Percentiles rank a stretch among this genome's conserved stretches.
Conservation (phyloP, 2,329 filamentous ascomycete genomes). For the Penicillium expansum region DNA sequence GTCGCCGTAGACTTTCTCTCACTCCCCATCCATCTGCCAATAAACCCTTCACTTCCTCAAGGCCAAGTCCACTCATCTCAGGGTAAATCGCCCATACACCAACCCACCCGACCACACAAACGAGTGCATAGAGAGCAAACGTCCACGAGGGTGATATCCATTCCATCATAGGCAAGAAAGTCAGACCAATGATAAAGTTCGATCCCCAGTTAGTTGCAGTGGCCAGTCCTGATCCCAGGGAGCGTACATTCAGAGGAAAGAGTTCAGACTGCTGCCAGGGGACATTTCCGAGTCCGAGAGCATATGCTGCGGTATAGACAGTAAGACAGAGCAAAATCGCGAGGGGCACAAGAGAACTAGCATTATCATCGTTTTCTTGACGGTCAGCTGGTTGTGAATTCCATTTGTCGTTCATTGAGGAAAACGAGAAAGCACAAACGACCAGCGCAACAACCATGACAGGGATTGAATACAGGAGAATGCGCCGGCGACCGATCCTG, state of each 20-base stretch:
- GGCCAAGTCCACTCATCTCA: slow-evolving; percentile 75
- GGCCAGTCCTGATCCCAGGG: slow-evolving; percentile 58
- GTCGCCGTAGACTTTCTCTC: slow-evolving; percentile 40
- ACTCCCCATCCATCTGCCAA: slow-evolving; percentile 74
- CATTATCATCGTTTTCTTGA: slow-evolving; percentile 23
- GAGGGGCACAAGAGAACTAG: slow-evolving; percentile 33
- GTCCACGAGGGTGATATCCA: slow-evolving; percentile 69
- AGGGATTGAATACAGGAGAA: slow-evolving; percentile 78
- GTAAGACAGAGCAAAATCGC: slow-evolving; percentile 74
- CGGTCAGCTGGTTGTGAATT: slow-evolving; percentile 17
- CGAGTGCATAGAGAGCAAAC: slow-evolving; percentile 72
- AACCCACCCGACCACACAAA: slow-evolving; percentile 67
- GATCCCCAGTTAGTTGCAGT: slow-evolving; percentile 82
- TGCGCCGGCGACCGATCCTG: slow-evolving; percentile 71
- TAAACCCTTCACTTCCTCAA: slow-evolving; percentile 75
- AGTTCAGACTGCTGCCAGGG: slow-evolving; percentile 96
- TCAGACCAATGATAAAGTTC: slow-evolving; percentile 82
- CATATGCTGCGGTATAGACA: slow-evolving; percentile 81
- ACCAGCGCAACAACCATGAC: slow-evolving; percentile 75
- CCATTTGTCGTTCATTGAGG: slow-evolving; percentile 53
- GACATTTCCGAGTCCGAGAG: slow-evolving; percentile 83
- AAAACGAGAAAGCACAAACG: slow-evolving; percentile 70
- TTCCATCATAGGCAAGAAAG: slow-evolving; percentile 86
- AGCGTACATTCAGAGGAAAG: slow-evolving; percentile 67
- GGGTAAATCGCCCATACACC: slow-evolving; percentile 75